Evolutionary conservation across 106 monocot species (phyloP).

Genomic region (Allium sativum): DNA sequence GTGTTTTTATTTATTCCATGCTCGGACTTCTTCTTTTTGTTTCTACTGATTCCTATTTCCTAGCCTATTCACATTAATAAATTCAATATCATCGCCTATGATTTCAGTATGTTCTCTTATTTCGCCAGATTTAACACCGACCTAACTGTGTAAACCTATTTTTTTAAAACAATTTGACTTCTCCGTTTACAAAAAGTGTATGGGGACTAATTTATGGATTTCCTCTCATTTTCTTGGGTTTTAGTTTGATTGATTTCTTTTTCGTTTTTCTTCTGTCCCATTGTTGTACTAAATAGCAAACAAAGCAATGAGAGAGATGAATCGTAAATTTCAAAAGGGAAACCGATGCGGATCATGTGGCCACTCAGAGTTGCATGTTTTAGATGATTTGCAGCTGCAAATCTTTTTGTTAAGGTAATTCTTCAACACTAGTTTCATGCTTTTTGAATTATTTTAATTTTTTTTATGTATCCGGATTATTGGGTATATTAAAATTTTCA

Average conservation of each 20-base stretch:
- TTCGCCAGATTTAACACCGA: too few relatives aligned
- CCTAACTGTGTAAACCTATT: too few relatives aligned
- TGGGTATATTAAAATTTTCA: neutral
- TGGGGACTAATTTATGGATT: neutral
- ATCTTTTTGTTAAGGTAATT: slow-evolving; percentile 64
- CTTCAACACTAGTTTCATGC: neutral
- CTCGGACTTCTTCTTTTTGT: too few relatives aligned
- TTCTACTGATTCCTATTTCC: too few relatives aligned
- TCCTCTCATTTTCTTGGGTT: neutral
- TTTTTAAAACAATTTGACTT: slow-evolving; percentile 3
- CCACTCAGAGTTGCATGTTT: slow-evolving; percentile 18
- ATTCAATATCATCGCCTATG: too few relatives aligned
- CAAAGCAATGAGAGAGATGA: slow-evolving; percentile 28
- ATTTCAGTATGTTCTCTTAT: too few relatives aligned
- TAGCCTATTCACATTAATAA: too few relatives aligned
- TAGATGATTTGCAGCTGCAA: slow-evolving; percentile 33
- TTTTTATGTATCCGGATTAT: neutral
- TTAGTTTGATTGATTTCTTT: neutral
- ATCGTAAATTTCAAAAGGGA: slow-evolving; percentile 29
- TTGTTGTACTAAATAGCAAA: slow-evolving; percentile 14
- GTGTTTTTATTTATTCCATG: too few relatives aligned
- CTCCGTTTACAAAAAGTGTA: slow-evolving; percentile 13
- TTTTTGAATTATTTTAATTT: neutral
- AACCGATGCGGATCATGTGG: slow-evolving; percentile 70
- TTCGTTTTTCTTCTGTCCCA: neutral